Percentiles rank a stretch among this genome's conserved stretches.
These are phyloP conservation scores for Deinandra increscens DNA, from an alignment of 129 eudicot genomes.

Conservation along the genomic window DNA sequence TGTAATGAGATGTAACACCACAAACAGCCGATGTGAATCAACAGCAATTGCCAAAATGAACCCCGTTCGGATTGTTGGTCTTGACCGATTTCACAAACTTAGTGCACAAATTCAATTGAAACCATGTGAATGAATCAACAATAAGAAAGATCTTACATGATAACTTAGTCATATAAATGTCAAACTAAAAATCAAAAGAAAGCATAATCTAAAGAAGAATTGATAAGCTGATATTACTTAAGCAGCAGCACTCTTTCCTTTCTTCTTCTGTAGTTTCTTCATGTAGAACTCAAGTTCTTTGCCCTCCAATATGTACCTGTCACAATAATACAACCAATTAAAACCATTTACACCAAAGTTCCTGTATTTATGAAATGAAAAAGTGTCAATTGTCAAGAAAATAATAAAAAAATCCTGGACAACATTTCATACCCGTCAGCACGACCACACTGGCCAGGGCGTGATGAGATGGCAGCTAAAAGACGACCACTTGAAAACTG, in stretches of 20 bases:
- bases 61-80: too few relatives aligned
- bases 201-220: conserved; percentile 8
- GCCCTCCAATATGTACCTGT: conserved; percentile 84
- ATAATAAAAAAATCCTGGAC: too few relatives aligned
- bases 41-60: too few relatives aligned
- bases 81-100: too few relatives aligned
- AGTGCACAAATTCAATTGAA: background rate
- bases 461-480: conserved; percentile 74
- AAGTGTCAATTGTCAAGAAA: too few relatives aligned
- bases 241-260: conserved; percentile 66
- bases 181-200: background rate
- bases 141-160: conserved; percentile 14
- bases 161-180: conserved; percentile 8
- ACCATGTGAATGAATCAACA: conserved; percentile 1
- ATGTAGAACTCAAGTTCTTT: conserved; percentile 84
- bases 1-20: too few relatives aligned
- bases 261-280: conserved; percentile 89
- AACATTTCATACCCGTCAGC: conserved; percentile 61
- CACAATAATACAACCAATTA: background rate
- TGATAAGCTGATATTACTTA: conserved; percentile 22
- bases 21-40: too few relatives aligned
- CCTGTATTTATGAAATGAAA: background rate
- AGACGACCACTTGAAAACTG: conserved; percentile 73
- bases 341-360: background rate
- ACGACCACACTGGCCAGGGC: conserved; percentile 85